Evolutionary conservation across 1,284 basidiomycete species (phyloP).

Genomic region (Phellinidium pouzarii): DNA sequence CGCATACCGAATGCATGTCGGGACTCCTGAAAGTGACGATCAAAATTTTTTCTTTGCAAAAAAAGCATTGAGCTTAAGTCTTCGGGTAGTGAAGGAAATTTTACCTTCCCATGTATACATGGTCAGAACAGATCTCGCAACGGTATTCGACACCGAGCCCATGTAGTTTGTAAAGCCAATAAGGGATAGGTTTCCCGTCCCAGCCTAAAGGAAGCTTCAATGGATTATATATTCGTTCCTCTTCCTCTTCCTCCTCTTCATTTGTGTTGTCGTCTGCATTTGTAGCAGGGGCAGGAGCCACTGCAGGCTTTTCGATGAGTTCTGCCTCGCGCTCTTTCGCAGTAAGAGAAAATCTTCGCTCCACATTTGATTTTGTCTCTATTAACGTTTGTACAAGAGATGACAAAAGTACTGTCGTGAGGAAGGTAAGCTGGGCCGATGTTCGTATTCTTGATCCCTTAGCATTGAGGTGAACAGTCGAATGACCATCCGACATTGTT

Average conservation of each 20-base stretch:
- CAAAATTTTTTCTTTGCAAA: conserved; percentile 78
- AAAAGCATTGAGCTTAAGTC: conserved; percentile 16
- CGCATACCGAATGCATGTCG: conserved; percentile 98
- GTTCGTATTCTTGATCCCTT: conserved; percentile 56
- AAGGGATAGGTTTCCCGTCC: conserved; percentile 98
- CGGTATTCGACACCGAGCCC: conserved; percentile 95
- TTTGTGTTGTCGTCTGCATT: conserved; percentile 40
- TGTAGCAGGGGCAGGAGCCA: conserved; percentile 45
- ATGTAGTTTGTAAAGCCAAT: conserved; percentile 98
- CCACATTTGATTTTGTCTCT: conserved; percentile 94
- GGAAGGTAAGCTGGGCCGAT: conserved; percentile 68
- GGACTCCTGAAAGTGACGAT: conserved; percentile 92
- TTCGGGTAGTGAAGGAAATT: conserved; percentile 21
- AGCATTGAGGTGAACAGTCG: conserved; percentile 29
- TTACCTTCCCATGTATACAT: conserved; percentile 89
- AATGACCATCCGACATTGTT: conserved; percentile 23
- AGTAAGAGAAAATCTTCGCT: conserved; percentile 92
- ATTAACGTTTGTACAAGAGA: conserved; percentile 63
- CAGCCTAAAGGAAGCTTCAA: conserved; percentile 95
- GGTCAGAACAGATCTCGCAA: conserved; percentile 97
- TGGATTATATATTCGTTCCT: conserved; percentile 95
- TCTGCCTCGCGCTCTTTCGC: conserved; percentile 95
- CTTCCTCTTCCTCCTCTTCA: conserved; percentile 86
- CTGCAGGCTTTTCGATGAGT: conserved; percentile 72
- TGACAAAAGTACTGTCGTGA: conserved; percentile 62